Conservation (phyloP, 1,139 yeast species). For the Hyphopichia burtonii region DNA sequence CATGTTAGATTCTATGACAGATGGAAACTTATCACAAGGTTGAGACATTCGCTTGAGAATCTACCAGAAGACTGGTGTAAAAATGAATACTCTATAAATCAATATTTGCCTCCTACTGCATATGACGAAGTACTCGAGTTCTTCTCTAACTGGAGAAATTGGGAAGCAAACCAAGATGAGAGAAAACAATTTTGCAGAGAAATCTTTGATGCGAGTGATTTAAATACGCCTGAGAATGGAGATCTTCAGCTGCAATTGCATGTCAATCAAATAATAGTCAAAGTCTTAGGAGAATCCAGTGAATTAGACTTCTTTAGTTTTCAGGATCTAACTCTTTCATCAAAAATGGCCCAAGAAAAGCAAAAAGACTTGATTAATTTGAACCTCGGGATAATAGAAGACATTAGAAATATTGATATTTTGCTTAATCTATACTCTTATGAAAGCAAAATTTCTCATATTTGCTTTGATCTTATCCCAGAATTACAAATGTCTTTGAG, state of each 20-base stretch:
- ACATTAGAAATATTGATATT: constrained; percentile 11
- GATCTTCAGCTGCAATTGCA: constrained; percentile 1
- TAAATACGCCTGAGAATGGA: neutral
- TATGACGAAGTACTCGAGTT: constrained; percentile 52
- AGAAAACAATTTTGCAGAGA: constrained; percentile 52
- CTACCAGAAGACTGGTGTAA: constrained; percentile 57
- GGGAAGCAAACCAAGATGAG: constrained; percentile 64
- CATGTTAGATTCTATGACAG: constrained; percentile 82
- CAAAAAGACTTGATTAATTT: constrained; percentile 8
- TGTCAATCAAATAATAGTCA: constrained; percentile 2
- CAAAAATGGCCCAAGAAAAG: constrained; percentile 6
- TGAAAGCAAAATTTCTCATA: constrained; percentile 22
- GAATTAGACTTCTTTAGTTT: constrained; percentile 15
- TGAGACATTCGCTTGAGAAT: constrained; percentile 67
- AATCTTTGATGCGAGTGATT: constrained; percentile 26
- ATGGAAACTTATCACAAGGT: constrained; percentile 81
- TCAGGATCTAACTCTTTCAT: constrained; percentile 11
- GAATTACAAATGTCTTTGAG: neutral
- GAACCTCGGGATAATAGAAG: constrained; percentile 12
- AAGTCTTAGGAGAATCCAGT: constrained; percentile 3
- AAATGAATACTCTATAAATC: constrained; percentile 20
- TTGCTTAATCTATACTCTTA: constrained; percentile 21
- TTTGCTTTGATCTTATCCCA: constrained; percentile 12
- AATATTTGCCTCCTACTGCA: constrained; percentile 45
- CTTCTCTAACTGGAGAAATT: constrained; percentile 83